Conservation (phyloP, 345 rosid genomes). For the Acer saccharum region DNA sequence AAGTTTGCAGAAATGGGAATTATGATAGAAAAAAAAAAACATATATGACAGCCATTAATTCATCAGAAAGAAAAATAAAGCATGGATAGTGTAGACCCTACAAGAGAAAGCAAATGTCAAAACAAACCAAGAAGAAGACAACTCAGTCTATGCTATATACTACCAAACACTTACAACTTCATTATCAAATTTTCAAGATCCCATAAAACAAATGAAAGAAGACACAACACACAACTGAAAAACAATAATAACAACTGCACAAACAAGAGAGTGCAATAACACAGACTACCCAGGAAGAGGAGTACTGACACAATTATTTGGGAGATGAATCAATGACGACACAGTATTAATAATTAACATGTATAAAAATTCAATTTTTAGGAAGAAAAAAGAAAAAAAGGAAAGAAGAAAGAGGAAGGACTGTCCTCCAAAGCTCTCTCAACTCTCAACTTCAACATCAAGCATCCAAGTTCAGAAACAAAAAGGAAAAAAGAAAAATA, state of each 20-base stretch:
- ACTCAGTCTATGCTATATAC: slow-evolving; percentile 26
- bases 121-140: slow-evolving; percentile 44
- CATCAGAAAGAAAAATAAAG: slow-evolving; percentile 18
- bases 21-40: slow-evolving; percentile 8
- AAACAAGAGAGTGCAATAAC: slow-evolving; percentile 39
- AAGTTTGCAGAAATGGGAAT: slow-evolving; percentile 54
- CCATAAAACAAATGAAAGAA: slow-evolving; percentile 35
- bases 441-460: slow-evolving; percentile 53
- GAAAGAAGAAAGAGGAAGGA: slow-evolving; percentile 28
- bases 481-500: too few species aligned
- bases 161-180: slow-evolving; percentile 32
- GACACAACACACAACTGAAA: slow-evolving; percentile 29
- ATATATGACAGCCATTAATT: slow-evolving; percentile 40
- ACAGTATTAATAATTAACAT: background rate
- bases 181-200: slow-evolving; percentile 32
- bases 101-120: slow-evolving; percentile 12
- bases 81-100: slow-evolving; percentile 51
- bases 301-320: slow-evolving; percentile 33
- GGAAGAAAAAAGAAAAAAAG: background rate
- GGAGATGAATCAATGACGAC: background rate
- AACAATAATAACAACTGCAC: slow-evolving; percentile 37
- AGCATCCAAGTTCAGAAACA: slow-evolving; percentile 36
- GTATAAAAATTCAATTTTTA: background rate
- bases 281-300: slow-evolving; percentile 15
- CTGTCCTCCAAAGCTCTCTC: slow-evolving; percentile 51